A percentile compares a stretch with the other conserved stretches of the same genome.
Conservation (phyloP, 179 eudicot species). For the Vitellaria paradoxa region DNA sequence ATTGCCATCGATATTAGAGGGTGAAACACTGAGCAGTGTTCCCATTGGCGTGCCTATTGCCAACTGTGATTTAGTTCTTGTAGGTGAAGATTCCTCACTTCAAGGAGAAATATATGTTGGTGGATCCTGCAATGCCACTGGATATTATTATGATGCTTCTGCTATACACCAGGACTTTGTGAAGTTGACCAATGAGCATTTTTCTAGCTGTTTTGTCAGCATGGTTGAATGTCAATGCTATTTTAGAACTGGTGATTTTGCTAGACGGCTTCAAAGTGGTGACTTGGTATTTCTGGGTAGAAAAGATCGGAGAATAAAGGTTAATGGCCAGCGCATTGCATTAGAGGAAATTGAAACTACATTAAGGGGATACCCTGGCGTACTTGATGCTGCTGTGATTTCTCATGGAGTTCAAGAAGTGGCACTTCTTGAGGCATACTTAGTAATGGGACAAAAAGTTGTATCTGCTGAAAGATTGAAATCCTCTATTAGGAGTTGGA, state of each 20-base stretch:
- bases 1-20: conserved; percentile 50
- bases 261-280: conserved; percentile 62
- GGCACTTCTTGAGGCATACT: conserved; percentile 60
- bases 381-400: conserved; percentile 79
- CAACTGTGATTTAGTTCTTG: conserved; percentile 63
- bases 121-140: conserved; percentile 72
- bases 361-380: conserved; percentile 55
- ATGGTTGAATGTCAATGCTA: conserved; percentile 28
- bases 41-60: conserved; percentile 83
- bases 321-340: conserved; percentile 91
- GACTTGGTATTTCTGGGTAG: conserved; percentile 80
- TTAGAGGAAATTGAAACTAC: conserved; percentile 79
- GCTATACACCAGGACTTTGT: conserved; percentile 35
- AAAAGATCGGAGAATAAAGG: conserved; percentile 74
- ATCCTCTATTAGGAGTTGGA: conserved; percentile 58
- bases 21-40: conserved; percentile 53
- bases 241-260: conserved; percentile 88
- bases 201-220: conserved; percentile 17
- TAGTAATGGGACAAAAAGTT: conserved; percentile 39
- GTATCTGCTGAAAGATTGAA: conserved; percentile 27
- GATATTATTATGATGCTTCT: conserved; percentile 48
- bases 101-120: conserved; percentile 82
- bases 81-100: conserved; percentile 42
- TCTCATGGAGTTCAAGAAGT: conserved; percentile 34
- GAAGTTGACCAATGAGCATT: conserved; percentile 31